Base-by-base conservation (phyloP, 805 yeast species). In the Priceomyces haplophilus region DNA sequence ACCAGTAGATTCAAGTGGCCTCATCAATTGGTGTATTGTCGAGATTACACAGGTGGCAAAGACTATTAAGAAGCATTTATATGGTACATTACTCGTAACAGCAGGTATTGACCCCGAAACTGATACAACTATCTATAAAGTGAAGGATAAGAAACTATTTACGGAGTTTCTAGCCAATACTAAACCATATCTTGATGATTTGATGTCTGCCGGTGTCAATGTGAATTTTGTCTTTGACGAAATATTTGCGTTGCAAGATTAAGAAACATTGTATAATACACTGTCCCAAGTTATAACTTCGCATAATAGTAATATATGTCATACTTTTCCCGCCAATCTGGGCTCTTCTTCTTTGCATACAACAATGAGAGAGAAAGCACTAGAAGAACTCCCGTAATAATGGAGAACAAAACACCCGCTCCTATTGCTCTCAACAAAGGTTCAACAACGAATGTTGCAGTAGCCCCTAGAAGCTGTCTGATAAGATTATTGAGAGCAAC, bases 401-500 rank as follows among this genome's bases (percentile, higher is more conserved):
- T 83, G 3, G 85, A 71, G 50, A 78, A 82, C 43, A 86, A 65
- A 50, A 85, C 79, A 0, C 96, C 96, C 2, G 77, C 66, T 0
- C 88, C 88, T 56, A 88, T 68, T 0, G 86, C 88, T 3, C 57
- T 53, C 13, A 83, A 65, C 54, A 85, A 67, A 0, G 95, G 95
- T 33, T 83, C 88, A 1, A 85, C 78, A 7, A 82, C 71, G 58
- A 88, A 88, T 1, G 89, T 80, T 8, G 88, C 90, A 1, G 73
- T 70, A 0, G 95, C 87, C 1, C 95, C 95, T 45, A 85, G 65
- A 1, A 79, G 65, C 72, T 81, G 85, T 52, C 96, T 72, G 15
- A 83, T 69, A 43, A 88, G 73, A 56, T 88, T 88, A 54, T 85
- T 88, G 39, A 88, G 60, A 0, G 96, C 95, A 38, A 88, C 86